Conservation (phyloP, 345 rosid genomes). For the Raphanus raphanistrum region DNA sequence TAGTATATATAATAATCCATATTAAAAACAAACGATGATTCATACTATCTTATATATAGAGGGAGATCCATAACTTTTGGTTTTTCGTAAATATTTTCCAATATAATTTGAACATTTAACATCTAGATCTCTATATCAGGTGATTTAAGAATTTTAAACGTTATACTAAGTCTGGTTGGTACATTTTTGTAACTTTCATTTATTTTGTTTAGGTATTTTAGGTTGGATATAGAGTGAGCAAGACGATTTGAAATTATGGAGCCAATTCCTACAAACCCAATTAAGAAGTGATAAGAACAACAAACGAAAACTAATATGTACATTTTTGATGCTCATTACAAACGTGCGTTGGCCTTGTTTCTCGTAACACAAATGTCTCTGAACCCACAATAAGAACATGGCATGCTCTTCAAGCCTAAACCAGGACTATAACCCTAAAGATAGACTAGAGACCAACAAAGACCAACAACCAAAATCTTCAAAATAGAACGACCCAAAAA, state of each 20-base stretch:
- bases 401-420: neutral
- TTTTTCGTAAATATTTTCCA: neutral
- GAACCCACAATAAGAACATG: slow-evolving; percentile 19
- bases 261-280: neutral
- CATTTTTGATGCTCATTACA: neutral
- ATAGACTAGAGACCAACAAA: neutral
- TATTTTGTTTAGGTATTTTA: neutral
- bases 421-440: slow-evolving; percentile 12
- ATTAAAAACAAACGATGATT: no score
- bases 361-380: slow-evolving; percentile 14
- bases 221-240: neutral
- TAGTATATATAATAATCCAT: no score
- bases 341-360: slow-evolving; percentile 19
- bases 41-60: no score
- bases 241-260: neutral
- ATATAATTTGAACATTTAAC: neutral
- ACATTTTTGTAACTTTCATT: neutral
- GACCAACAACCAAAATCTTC: neutral
- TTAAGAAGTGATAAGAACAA: neutral
- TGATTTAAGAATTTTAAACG: neutral
- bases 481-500: slow-evolving; percentile 38
- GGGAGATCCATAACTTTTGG: no score
- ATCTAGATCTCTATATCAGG: neutral
- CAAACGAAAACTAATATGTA: neutral
- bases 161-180: neutral